Evolutionary conservation across 2,329 filamentous ascomycete species (phyloP).

Genomic region (Periconia sp.): DNA sequence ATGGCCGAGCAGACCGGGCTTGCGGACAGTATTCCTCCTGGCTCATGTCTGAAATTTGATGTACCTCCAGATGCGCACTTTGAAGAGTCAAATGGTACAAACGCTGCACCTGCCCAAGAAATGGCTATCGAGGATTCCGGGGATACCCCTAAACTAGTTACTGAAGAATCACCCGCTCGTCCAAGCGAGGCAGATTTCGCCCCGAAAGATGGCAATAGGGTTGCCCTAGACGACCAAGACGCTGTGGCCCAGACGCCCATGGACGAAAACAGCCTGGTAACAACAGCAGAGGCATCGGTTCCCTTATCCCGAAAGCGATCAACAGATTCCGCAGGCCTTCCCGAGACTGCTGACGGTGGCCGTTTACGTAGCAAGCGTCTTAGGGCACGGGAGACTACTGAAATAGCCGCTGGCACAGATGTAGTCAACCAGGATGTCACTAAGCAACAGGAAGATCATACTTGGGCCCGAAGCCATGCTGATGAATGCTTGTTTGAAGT

Average conservation of each 20-base stretch:
- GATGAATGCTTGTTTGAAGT: conserved; percentile 62
- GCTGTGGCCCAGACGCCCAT: conserved; percentile 1
- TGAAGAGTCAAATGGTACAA: conserved; percentile 16
- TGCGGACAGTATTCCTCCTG: conserved; percentile 31
- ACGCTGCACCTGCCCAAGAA: conserved; percentile 8
- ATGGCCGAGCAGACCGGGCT: conserved; percentile 44
- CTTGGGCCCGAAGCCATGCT: conserved; percentile 56
- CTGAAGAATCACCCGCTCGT: conserved; percentile 1
- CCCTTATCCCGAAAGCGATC: conserved; percentile 60
- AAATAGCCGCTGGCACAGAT: conserved; percentile 48
- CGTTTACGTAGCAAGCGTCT: conserved; percentile 63
- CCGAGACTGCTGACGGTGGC: conserved; percentile 59
- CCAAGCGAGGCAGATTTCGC: neutral
- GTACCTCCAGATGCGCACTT: conserved; percentile 39
- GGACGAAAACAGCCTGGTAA: conserved; percentile 15
- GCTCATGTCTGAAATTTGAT: conserved; percentile 45
- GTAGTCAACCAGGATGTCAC: conserved; percentile 54
- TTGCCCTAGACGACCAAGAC: conserved; percentile 23
- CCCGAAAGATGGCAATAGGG: conserved; percentile 16
- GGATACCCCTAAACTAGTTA: conserved; percentile 6
- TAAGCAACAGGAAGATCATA: conserved; percentile 58
- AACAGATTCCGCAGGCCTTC: conserved; percentile 60
- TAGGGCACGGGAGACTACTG: conserved; percentile 60
- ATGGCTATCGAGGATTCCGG: conserved; percentile 7
- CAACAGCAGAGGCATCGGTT: conserved; percentile 36